Base-by-base conservation (phyloP, 1,284 basidiomycete species). In the Fomitopsis palustris region DNA sequence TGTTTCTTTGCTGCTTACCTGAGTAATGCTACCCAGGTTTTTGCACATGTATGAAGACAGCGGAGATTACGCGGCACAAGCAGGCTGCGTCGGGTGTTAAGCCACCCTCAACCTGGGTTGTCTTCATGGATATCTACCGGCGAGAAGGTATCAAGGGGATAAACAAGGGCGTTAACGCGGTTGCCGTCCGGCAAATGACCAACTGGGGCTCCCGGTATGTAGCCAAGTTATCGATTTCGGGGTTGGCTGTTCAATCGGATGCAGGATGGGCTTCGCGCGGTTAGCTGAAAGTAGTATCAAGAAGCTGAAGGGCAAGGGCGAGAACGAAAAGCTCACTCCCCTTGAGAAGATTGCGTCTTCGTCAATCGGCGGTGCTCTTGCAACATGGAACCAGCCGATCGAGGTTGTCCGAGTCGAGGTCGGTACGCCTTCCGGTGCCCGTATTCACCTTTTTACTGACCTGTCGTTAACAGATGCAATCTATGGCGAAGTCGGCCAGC, bases 91-190 rank as follows among this genome's bases (percentile, higher is more conserved):
- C 86, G 29, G 97, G 97, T 49, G 83, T 90, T 54, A 92, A 93
- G 72, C 93, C 94, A 10, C 94, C 93, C 52, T 96, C 94, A 47
- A 99, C 96, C 5, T 97, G 93, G 87, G 90, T 89, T 56, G 89
- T 98, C 45, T 98, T 99, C 70, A 86, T 81, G 65, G 95, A 98
- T 71, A 99, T 99, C 67, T 98, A 95, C 77, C 85, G 89, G 56
- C 82, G 88, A 56, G 97, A 98, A 70, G 97, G 97, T 72, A 84
- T 99, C 72, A 85, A 86, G 56, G 97, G 97, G 59, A 96, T 99
- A 71, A 99, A 99, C 86, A 99, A 98, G 81, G 97, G 97, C 77
- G 97, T 99, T 62, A 98, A 99, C 70, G 97, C 97, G 25, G 97
- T 99, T 53, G 97, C 96, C 54, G 82, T 98, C 53, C 88, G 96